Evolutionary conservation across 1,284 basidiomycete species (phyloP).

Genomic region (Moesziomyces sp.): DNA sequence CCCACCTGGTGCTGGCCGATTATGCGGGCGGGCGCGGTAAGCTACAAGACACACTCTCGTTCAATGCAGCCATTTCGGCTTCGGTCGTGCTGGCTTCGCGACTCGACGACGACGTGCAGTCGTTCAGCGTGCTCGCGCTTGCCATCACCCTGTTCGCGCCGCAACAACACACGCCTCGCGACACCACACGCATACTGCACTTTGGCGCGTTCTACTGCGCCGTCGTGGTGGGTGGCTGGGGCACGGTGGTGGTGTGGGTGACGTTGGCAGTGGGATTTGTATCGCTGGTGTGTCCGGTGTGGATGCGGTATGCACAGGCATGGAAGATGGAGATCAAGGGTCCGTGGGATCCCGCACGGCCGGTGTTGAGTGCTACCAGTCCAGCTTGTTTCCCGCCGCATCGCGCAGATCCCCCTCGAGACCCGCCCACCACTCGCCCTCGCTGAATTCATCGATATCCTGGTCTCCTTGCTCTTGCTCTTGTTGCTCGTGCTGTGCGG

Average conservation of each 20-base stretch:
- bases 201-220: background rate
- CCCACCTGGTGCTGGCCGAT: constrained; percentile 77
- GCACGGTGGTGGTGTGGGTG: constrained; percentile 8
- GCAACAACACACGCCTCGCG: background rate
- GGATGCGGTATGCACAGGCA: constrained; percentile 53
- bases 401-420: constrained; percentile 29
- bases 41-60: constrained; percentile 76
- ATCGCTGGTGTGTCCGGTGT: constrained; percentile 46
- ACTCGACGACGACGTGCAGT: constrained; percentile 81
- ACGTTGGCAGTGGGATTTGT: constrained; percentile 32
- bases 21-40: constrained; percentile 69
- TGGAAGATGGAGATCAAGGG: constrained; percentile 59
- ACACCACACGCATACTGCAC: background rate
- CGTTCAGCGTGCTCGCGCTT: constrained; percentile 89
- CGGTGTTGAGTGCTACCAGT: constrained; percentile 26
- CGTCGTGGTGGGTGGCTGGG: constrained; percentile 1
- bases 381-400: constrained; percentile 20
- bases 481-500: background rate
- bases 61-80: constrained; percentile 93
- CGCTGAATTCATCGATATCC: constrained; percentile 11
- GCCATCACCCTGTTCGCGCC: constrained; percentile 70
- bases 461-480: background rate
- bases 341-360: constrained; percentile 57
- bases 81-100: constrained; percentile 94
- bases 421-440: constrained; percentile 25